A percentile compares a stretch with the other conserved stretches of the same genome.
Evolutionary conservation across 768 basidiomycete species (phyloP).

Genomic region (Mycena rosella): DNA sequence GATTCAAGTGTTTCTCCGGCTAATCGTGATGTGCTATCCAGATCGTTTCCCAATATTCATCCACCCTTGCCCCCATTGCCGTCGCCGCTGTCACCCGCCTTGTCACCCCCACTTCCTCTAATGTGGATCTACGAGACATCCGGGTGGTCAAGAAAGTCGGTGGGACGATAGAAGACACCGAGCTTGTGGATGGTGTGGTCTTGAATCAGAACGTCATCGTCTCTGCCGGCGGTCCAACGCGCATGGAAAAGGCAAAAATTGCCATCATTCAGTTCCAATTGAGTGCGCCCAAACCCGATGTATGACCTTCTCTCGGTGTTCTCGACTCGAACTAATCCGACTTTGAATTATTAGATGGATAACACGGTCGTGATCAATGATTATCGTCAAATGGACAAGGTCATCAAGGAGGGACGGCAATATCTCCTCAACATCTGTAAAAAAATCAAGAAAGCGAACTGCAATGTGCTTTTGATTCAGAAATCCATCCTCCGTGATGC

Average conservation of each 20-base stretch:
- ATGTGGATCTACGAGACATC: slow-evolving; percentile 96
- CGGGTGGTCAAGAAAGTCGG: slow-evolving; percentile 98
- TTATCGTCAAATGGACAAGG: slow-evolving; percentile 99
- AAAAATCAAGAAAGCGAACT: slow-evolving; percentile 99
- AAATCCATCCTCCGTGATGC: slow-evolving; percentile 99
- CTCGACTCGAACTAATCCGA: slow-evolving; percentile 31
- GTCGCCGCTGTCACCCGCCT: slow-evolving; percentile 96
- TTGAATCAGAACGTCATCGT: slow-evolving; percentile 95
- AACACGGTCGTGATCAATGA: slow-evolving; percentile 99
- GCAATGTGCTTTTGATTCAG: slow-evolving; percentile 98
- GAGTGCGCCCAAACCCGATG: slow-evolving; percentile 97
- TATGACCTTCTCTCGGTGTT: slow-evolving; percentile 53
- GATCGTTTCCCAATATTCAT: slow-evolving; percentile 99
- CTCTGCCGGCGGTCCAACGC: slow-evolving; percentile 91
- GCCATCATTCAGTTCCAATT: slow-evolving; percentile 99
- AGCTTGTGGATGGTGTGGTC: slow-evolving; percentile 96
- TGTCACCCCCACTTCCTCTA: slow-evolving; percentile 88
- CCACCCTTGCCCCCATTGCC: slow-evolving; percentile 97
- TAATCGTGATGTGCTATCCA: slow-evolving; percentile 46
- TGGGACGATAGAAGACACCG: slow-evolving; percentile 99
- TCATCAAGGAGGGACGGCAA: slow-evolving; percentile 98
- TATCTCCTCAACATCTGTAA: slow-evolving; percentile 98
- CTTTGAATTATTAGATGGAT: slow-evolving; percentile 81
- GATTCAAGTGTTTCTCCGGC: background rate
- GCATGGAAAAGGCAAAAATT: slow-evolving; percentile 99